phyloP scores from a whole-genome alignment of 306 rosid genomes.

The Medicago ruthenica region DNA sequence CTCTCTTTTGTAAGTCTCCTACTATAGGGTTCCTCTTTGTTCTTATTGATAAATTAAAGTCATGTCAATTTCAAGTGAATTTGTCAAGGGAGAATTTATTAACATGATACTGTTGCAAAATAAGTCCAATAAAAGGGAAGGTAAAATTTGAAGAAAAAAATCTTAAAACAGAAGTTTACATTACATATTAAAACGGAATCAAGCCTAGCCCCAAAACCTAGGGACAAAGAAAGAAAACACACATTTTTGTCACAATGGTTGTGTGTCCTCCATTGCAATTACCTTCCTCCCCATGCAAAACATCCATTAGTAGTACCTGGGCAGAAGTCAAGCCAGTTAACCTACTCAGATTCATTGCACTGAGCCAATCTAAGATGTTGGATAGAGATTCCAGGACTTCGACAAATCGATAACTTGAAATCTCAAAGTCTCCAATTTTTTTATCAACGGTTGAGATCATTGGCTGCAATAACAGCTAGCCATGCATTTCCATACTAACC shows the following conservation, averaged over 20 bases:
- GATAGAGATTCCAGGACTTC: neutral
- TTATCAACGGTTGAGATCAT: neutral
- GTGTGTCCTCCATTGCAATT: neutral
- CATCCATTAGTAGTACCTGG: constrained; percentile 5
- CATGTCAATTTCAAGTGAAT: too few relatives aligned
- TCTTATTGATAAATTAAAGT: too few relatives aligned
- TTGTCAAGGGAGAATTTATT: neutral
- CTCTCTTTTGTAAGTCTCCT: too few relatives aligned
- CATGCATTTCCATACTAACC: constrained; percentile 19
- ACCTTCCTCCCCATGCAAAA: constrained; percentile 15
- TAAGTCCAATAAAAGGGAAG: neutral
- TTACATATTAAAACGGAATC: constrained; percentile 34
- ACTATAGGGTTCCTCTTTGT: too few relatives aligned
- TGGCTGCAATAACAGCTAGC: constrained; percentile 6
- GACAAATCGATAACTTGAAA: constrained; percentile 2
- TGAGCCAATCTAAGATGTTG: neutral
- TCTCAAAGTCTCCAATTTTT: neutral
- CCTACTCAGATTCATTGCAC: neutral
- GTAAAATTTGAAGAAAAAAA: neutral
- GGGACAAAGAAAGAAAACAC: neutral
- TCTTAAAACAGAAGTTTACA: constrained; percentile 24
- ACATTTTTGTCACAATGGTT: constrained; percentile 11
- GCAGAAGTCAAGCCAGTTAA: neutral
- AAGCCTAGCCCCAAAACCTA: constrained; percentile 25
- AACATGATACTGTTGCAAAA: neutral